Evolutionary conservation across 306 rosid genomes (phyloP), one percentile per base, ranked within the genome.

Genomic region (Trifolium fragiferum): DNA sequence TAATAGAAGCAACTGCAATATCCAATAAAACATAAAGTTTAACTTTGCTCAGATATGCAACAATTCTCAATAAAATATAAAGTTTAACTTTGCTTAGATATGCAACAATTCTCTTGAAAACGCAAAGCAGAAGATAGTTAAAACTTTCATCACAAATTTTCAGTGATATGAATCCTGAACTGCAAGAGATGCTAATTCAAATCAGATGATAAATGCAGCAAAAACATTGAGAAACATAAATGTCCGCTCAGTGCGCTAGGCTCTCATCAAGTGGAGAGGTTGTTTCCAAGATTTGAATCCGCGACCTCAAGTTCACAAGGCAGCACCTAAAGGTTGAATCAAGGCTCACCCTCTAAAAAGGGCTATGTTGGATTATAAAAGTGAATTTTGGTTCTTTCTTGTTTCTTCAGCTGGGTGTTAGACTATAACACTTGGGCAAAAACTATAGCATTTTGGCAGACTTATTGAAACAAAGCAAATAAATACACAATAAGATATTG

Each of bases 1-100:
- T 78, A 66, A 85, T 63, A 74, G 86, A 43, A 49, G 89, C 78
- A 55, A 86, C 98, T 94, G 92, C 80, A 85, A 80, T 63, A 80
- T 75, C 68, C 63, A 55, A 70, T 23, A 68, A 14, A 55, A 75
- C n/a, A 66, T 16, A 74, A 40, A 1, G 25, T 75, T 75, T 55
- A 33, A 62, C 60, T 46, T 67, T 25, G 6, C 76, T 62, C 32
- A 50, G 8, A 70, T 40, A 43, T 25, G 43, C 47, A 82, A 69
- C 43, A 40, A 64, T 53, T 25, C 13, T 20, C 66, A 55, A 70
- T 23, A 68, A 14, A 55, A 75, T 13, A 66, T 16, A 74, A 40
- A 1, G 25, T 75, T 75, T 55, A 33, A 62, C 60, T 46, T 67
- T 25, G 6, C 76, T 62, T 25, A 50, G 8, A 70, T 40, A 43